Percentiles rank a stretch among this genome's conserved stretches.
Evolutionary conservation across 768 basidiomycete genomes (phyloP).

Genomic region (Kwoniella dejecticola): DNA sequence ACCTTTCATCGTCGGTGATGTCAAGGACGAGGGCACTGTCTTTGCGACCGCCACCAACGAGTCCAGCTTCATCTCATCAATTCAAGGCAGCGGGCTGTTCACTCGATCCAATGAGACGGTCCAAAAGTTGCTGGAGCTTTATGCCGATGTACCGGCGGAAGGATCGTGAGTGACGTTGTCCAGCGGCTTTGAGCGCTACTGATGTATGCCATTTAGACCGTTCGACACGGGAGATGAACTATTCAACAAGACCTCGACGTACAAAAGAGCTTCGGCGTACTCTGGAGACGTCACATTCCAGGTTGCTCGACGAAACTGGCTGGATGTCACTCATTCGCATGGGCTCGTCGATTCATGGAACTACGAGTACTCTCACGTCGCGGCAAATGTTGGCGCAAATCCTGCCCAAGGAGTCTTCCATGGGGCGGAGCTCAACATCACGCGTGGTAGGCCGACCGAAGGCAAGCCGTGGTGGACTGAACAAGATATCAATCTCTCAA

Average conservation of each 20-base stretch:
- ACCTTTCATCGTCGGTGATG: conserved; percentile 51
- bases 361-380: not conserved
- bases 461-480: conserved; percentile 1
- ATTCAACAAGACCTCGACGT: conserved; percentile 36
- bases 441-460: conserved; percentile 5
- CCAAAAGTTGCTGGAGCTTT: conserved; percentile 14
- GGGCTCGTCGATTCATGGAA: not conserved
- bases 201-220: conserved; percentile 27
- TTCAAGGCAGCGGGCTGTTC: conserved; percentile 19
- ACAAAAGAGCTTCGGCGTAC: conserved; percentile 40
- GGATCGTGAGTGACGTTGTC: conserved; percentile 33
- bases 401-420: conserved; percentile 1
- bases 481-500: conserved; percentile 4
- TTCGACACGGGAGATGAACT: conserved; percentile 48
- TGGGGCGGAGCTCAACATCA: conserved; percentile 2
- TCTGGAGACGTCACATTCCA: conserved; percentile 49
- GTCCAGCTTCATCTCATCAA: conserved; percentile 4
- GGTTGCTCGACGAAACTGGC: conserved; percentile 36
- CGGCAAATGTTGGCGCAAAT: not conserved
- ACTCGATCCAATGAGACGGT: conserved; percentile 20
- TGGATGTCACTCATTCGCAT: conserved; percentile 1
- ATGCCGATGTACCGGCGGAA: conserved; percentile 34
- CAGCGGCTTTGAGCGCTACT: not conserved
- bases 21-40: conserved; percentile 49
- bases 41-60: conserved; percentile 34